These are phyloP conservation scores for Gypsophila paniculata DNA, from an alignment of 179 eudicot species.

Conservation along the genomic window DNA sequence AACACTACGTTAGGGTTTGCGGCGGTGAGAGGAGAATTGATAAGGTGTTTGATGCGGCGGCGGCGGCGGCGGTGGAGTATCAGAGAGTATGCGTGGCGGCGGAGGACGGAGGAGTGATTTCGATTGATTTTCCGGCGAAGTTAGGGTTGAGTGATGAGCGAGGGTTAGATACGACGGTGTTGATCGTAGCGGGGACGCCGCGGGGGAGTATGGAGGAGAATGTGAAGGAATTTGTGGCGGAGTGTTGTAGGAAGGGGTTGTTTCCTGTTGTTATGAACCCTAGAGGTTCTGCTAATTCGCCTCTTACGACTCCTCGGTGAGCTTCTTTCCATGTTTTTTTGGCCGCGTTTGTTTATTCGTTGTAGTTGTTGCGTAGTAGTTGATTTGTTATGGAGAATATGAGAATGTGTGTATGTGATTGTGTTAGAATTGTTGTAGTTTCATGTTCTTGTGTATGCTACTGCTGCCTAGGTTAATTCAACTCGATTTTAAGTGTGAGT, in stretches of 20 bases:
- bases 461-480: too few species aligned
- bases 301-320: constrained; percentile 78
- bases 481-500: too few species aligned
- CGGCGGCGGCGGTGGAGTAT: constrained; percentile 50
- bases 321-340: not conserved
- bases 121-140: constrained; percentile 85
- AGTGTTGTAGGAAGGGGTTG: constrained; percentile 60
- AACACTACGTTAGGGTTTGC: constrained; percentile 68
- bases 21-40: constrained; percentile 55
- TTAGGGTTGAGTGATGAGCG: constrained; percentile 63
- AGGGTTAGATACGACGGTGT: constrained; percentile 76
- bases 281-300: constrained; percentile 88
- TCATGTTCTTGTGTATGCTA: too few species aligned
- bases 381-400: too few species aligned
- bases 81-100: constrained; percentile 69
- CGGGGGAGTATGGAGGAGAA: constrained; percentile 63
- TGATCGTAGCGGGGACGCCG: constrained; percentile 69
- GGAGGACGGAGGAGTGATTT: constrained; percentile 77
- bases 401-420: too few species aligned
- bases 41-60: not conserved
- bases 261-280: constrained; percentile 96
- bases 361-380: too few species aligned
- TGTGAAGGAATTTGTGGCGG: constrained; percentile 52
- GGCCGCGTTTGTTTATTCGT: not conserved
- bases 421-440: too few species aligned